A percentile compares a stretch with the other conserved stretches of the same genome.
phyloP scores from a whole-genome alignment of 768 basidiomycete species.

The Lepiota brunneoincarnata region DNA sequence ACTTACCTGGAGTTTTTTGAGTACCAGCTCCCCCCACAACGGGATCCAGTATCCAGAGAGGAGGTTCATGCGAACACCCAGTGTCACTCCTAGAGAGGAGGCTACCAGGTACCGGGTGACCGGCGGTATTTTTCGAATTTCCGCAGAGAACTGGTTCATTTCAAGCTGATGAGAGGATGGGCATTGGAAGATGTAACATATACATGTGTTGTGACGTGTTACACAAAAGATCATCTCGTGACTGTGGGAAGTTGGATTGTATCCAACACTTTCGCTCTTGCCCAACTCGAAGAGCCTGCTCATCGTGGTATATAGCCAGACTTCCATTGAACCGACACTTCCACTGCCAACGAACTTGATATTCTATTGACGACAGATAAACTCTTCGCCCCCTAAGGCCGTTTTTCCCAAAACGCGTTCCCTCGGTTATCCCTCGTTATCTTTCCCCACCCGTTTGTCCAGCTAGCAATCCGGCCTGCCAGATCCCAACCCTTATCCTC shows the following conservation, averaged over 20 bases:
- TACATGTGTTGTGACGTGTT: neutral
- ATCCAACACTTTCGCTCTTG: no score
- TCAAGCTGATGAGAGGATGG: neutral
- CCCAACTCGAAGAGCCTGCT: no score
- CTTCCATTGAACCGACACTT: no score
- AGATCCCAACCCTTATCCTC: no score
- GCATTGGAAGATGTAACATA: neutral
- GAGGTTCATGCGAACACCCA: constrained; percentile 54
- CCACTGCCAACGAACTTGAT: no score
- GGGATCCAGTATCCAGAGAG: constrained; percentile 51
- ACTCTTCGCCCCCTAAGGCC: no score
- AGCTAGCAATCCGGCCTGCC: no score
- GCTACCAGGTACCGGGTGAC: constrained; percentile 71
- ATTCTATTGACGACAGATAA: no score
- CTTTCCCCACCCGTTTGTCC: no score
- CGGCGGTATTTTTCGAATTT: constrained; percentile 79
- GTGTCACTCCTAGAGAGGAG: constrained; percentile 58
- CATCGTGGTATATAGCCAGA: no score
- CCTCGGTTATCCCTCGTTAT: no score
- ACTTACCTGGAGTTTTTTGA: constrained; percentile 51
- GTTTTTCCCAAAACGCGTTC: no score
- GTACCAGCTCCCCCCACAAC: constrained; percentile 47
- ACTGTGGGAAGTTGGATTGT: neutral
- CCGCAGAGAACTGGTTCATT: constrained; percentile 50
- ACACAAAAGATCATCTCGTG: neutral